Conservation (phyloP, 768 basidiomycete genomes). For the Punctularia strigosozonata region DNA sequence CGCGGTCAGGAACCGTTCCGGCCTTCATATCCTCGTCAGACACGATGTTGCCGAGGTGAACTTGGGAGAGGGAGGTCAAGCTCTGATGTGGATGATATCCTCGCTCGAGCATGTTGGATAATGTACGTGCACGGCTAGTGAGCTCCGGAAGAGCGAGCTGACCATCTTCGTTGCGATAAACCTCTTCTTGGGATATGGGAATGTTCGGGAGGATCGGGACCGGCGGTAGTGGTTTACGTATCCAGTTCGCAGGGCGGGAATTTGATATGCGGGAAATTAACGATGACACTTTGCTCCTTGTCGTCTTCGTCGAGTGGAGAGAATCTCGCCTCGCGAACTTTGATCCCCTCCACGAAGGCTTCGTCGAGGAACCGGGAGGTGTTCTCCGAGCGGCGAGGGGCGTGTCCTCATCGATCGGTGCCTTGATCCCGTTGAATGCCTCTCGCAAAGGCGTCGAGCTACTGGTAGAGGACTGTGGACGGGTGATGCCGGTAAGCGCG, state of each 20-base stretch:
- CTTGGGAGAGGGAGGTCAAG: slow-evolving; percentile 14
- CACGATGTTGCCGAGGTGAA: too few species aligned
- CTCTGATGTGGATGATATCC: slow-evolving; percentile 43
- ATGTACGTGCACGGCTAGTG: slow-evolving; percentile 33
- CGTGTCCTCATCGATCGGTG: background rate
- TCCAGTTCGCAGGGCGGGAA: slow-evolving; percentile 21
- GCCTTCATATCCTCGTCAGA: too few species aligned
- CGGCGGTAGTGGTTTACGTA: slow-evolving; percentile 44
- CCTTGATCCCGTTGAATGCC: too few species aligned
- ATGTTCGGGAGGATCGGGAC: slow-evolving; percentile 40
- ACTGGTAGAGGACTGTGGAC: too few species aligned
- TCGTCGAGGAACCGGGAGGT: background rate
- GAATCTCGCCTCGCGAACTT: slow-evolving; percentile 25
- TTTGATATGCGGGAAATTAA: slow-evolving; percentile 37
- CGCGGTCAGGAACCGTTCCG: too few species aligned
- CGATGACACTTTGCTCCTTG: slow-evolving; percentile 35
- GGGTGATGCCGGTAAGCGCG: too few species aligned
- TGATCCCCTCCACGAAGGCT: too few species aligned
- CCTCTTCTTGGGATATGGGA: slow-evolving; percentile 28
- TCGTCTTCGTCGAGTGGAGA: slow-evolving; percentile 24
- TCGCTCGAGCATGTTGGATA: slow-evolving; percentile 38
- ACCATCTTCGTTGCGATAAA: slow-evolving; percentile 32
- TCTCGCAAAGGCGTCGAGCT: too few species aligned
- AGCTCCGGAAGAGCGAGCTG: slow-evolving; percentile 39
- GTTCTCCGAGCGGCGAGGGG: background rate